Conservation (phyloP, 2,329 filamentous ascomycete genomes). For the Neurospora crassa region DNA sequence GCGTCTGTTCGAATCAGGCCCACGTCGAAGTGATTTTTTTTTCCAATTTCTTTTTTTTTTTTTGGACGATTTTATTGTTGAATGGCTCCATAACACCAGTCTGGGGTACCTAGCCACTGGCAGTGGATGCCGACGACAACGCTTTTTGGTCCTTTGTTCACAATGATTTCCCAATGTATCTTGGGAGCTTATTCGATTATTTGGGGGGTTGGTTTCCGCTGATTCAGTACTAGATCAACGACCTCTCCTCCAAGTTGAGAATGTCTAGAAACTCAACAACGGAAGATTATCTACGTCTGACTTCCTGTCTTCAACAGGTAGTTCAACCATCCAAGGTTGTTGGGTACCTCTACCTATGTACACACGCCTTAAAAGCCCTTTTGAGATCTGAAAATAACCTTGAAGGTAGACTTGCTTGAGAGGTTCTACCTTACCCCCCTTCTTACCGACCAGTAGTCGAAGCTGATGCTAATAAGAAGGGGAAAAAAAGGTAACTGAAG, state of each 20-base stretch:
- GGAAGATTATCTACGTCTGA: neutral
- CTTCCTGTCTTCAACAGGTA: neutral
- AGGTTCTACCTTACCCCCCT: no score
- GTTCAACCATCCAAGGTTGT: neutral
- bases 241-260: neutral
- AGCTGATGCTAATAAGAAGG: no score
- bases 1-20: no score
- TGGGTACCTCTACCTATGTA: neutral
- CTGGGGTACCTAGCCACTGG: neutral
- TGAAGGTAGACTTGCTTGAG: no score
- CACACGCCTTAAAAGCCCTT: no score
- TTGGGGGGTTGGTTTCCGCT: neutral
- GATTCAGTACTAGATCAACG: neutral
- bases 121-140: neutral
- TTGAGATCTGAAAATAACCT: no score
- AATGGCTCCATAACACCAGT: neutral
- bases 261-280: neutral
- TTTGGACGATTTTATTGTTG: neutral
- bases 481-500: no score
- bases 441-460: no score
- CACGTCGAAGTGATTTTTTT: neutral
- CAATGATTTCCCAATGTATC: neutral
- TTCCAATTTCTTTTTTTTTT: neutral
- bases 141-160: neutral
- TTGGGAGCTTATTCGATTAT: neutral